phyloP scores from a whole-genome alignment of 306 rosid species.

The Rosa multiflora region DNA sequence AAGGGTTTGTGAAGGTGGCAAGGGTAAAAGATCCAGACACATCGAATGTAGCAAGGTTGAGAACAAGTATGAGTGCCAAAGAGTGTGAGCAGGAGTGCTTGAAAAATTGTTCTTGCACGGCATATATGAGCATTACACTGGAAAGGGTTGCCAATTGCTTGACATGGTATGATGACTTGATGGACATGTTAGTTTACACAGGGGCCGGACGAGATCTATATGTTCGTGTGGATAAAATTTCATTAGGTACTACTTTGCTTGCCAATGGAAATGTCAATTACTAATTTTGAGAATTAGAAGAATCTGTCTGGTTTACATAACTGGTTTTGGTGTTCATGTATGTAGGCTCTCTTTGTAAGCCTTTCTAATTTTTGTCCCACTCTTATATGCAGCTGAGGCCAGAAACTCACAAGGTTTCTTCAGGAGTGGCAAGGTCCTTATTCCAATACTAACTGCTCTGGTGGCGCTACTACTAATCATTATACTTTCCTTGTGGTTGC shows the following conservation, averaged over 20 bases:
- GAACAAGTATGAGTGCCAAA: conserved; percentile 17
- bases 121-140: conserved; percentile 32
- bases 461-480: conserved; percentile 1
- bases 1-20: conserved; percentile 43
- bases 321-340: neutral
- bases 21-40: conserved; percentile 48
- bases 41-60: conserved; percentile 23
- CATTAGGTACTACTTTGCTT: conserved; percentile 16
- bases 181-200: conserved; percentile 32
- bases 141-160: conserved; percentile 39
- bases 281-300: neutral
- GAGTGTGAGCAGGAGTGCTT: conserved; percentile 42
- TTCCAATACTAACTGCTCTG: neutral
- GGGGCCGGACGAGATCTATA: conserved; percentile 38
- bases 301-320: neutral
- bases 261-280: neutral
- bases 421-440: neutral
- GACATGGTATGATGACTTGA: conserved; percentile 45
- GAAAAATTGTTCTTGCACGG: conserved; percentile 48
- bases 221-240: conserved; percentile 39
- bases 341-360: neutral
- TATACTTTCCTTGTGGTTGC: neutral
- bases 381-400: conserved; percentile 11
- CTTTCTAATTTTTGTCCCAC: neutral
- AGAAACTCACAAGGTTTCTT: neutral